These are phyloP conservation scores for Blastobotrys robertii DNA, from an alignment of 805 yeast genomes.

Conservation along the genomic window DNA sequence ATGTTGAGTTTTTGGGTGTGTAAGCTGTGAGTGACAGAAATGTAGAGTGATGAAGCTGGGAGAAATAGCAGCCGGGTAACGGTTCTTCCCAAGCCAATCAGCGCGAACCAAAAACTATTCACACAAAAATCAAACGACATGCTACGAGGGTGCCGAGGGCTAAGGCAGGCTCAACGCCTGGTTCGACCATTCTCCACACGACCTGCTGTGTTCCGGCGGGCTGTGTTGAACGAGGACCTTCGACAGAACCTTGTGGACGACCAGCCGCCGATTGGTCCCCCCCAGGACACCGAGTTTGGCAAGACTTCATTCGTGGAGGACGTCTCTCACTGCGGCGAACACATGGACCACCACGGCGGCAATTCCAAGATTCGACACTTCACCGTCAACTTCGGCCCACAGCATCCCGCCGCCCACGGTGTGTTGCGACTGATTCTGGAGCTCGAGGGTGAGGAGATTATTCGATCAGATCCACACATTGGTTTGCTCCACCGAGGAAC, in stretches of 20 bases:
- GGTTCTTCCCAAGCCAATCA: too few relatives aligned
- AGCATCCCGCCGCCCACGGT: conserved; percentile 94
- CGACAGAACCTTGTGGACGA: conserved; percentile 3
- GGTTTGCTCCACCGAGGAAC: conserved; percentile 85
- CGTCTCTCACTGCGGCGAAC: conserved; percentile 16
- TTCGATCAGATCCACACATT: conserved; percentile 81
- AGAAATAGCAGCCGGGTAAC: neutral
- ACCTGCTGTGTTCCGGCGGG: neutral
- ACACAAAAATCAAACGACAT: too few relatives aligned
- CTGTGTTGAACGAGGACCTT: conserved; percentile 2
- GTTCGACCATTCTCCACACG: too few relatives aligned
- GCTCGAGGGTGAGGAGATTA: conserved; percentile 80
- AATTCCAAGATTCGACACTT: conserved; percentile 63
- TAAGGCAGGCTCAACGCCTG: too few relatives aligned
- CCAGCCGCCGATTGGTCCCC: conserved; percentile 25
- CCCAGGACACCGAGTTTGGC: conserved; percentile 24
- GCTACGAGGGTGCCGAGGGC: too few relatives aligned
- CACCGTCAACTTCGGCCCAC: conserved; percentile 87
- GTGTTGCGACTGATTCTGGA: conserved; percentile 79
- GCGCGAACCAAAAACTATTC: too few relatives aligned
- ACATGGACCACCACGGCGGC: conserved; percentile 11
- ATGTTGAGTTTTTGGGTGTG: conserved; percentile 5
- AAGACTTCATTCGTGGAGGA: conserved; percentile 25
- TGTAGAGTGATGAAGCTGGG: neutral
- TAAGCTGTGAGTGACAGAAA: neutral